phyloP scores from a whole-genome alignment of 1,139 yeast genomes.

The Taphrina wiesneri region DNA sequence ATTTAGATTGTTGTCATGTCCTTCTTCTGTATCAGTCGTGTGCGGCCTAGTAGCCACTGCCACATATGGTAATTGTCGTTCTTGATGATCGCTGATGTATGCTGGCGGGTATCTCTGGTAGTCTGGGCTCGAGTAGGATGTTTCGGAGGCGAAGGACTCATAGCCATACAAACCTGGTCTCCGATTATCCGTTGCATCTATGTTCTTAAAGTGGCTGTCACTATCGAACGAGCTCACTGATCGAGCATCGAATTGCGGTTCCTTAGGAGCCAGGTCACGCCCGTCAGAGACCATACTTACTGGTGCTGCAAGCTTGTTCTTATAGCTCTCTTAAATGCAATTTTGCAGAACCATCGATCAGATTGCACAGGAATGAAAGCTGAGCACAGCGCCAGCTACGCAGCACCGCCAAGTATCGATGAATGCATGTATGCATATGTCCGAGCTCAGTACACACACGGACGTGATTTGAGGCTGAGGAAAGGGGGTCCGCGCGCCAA shows the following conservation, averaged over 20 bases:
- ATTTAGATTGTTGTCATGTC: background rate
- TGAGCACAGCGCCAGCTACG: background rate
- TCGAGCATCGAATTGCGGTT: background rate
- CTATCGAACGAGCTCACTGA: conserved; percentile 1
- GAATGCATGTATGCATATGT: no score
- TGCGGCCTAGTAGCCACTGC: background rate
- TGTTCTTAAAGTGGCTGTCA: background rate
- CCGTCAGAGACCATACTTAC: background rate
- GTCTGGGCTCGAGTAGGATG: background rate
- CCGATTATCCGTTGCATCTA: background rate
- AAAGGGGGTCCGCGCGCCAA: conserved; percentile 8
- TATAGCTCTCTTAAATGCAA: no score
- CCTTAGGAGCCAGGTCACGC: background rate
- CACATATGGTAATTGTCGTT: background rate
- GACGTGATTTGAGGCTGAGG: background rate
- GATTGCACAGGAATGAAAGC: background rate
- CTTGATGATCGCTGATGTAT: background rate
- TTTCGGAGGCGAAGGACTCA: background rate
- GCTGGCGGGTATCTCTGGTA: background rate
- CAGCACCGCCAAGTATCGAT: background rate
- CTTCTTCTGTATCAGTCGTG: background rate
- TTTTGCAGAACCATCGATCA: no score
- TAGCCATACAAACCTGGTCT: background rate
- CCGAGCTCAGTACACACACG: background rate
- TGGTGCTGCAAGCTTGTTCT: background rate